Base-by-base conservation (phyloP, 352 stramenopile species). In the Globisporangium lucens region DNA sequence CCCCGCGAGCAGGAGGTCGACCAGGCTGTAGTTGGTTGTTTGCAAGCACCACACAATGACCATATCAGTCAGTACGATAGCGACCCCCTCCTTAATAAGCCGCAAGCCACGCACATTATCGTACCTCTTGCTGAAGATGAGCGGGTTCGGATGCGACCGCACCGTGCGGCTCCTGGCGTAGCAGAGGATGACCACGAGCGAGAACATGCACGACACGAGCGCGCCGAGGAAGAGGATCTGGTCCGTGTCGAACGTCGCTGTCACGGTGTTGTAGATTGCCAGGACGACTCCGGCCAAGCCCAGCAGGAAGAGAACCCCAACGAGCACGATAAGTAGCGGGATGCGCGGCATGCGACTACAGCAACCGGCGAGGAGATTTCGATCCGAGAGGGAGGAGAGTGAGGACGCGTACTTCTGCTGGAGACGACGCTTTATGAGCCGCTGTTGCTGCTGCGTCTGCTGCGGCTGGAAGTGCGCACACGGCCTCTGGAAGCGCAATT, bases 81-180 rank as follows among this genome's bases (percentile, higher is more conserved):
- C 41, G 41, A 49, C 2, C 41, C 41, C 17, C 4, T 49, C 41
- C 8, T 15, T 49, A 49, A 49, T 49, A n/a, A 49, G 41, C 15
- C 17, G 41, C 41, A n/a, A 49, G 6, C 38, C 36, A 43, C 38
- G 22, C 5, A n/a, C 15, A 49, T 49, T 22, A n/a, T 9, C 55
- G 17, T 59, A 81, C 75, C 70, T 94, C 70, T 96, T 96, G 72
- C 86, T 94, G 63, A 94, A 89, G 62, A 96, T 95, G 46, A 96
- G 78, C 13, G 87, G 81, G 61, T 95, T 96, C 15, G 89, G 89
- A 47, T 96, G 85, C 10, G 79, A 73, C 10, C 85, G 74, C 55
- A 93, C 80, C 4, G 72, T 71, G 4, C 70, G 75, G 67, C 83
- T 92, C 63, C 74, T 71, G 56, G 73, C 33, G 71, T 92, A 96